Evolutionary conservation across 2,329 filamentous ascomycete species (phyloP).

Genomic region (Fusarium brachygibbosum): DNA sequence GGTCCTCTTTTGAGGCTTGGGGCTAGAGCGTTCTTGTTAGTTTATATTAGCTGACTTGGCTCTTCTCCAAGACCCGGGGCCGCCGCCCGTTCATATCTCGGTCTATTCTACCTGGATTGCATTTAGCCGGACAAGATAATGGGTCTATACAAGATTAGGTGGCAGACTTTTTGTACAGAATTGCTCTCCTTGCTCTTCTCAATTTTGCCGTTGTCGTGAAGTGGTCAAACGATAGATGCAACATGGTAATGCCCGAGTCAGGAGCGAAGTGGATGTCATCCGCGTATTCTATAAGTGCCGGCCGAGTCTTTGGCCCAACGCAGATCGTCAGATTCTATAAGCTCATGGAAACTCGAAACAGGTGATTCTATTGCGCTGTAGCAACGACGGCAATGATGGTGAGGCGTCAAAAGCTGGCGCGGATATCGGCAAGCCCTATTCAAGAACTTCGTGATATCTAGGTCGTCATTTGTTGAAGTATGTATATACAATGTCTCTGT

Average conservation of each 20-base stretch:
- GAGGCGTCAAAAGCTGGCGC: background rate
- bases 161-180: conserved; percentile 17
- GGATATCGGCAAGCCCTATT: background rate
- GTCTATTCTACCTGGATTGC: conserved; percentile 38
- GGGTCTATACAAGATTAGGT: conserved; percentile 31
- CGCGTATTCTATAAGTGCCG: conserved; percentile 8
- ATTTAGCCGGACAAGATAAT: conserved; percentile 45
- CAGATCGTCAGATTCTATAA: conserved; percentile 4
- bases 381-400: conserved; percentile 20
- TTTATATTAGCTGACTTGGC: conserved; percentile 25
- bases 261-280: conserved; percentile 17
- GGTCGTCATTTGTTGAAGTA: conserved; percentile 6
- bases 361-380: conserved; percentile 2
- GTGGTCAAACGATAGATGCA: conserved; percentile 18
- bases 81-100: conserved; percentile 48
- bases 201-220: conserved; percentile 1
- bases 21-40: conserved; percentile 41
- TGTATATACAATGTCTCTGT: conserved; percentile 3
- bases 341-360: background rate
- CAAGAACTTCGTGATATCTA: conserved; percentile 3
- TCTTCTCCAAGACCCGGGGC: conserved; percentile 39
- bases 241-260: conserved; percentile 7
- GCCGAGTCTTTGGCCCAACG: conserved; percentile 21
- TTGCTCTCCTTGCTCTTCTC: conserved; percentile 5
- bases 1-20: conserved; percentile 20